Conservation (phyloP, 2,329 filamentous ascomycete species). For the Catunica adiposa region DNA sequence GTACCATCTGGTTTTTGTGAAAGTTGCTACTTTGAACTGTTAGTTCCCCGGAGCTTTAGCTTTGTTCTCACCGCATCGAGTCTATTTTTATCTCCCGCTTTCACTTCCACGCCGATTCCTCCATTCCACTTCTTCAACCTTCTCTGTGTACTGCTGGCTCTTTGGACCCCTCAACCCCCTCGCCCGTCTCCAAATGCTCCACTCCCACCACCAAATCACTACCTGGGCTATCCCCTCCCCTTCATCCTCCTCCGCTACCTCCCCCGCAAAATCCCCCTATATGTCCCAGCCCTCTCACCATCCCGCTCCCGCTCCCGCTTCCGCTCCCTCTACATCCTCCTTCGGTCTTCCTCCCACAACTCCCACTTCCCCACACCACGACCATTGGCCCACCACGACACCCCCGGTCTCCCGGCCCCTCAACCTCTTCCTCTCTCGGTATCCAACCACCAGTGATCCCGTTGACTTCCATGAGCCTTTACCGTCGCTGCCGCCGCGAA, state of each 20-base stretch:
- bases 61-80: too few species aligned
- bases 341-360: not conserved
- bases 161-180: too few species aligned
- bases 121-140: not conserved
- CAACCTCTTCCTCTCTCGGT: not conserved
- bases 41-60: too few species aligned
- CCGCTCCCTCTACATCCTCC: not conserved
- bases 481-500: too few species aligned
- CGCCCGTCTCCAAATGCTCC: not conserved
- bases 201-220: not conserved
- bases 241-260: not conserved
- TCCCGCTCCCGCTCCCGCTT: not conserved
- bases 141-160: not conserved
- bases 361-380: not conserved
- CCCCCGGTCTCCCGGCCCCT: not conserved
- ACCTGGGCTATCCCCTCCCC: slow-evolving; percentile 4
- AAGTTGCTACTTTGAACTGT: too few species aligned
- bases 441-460: not conserved
- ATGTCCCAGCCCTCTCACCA: not conserved
- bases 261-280: not conserved
- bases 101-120: too few species aligned
- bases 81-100: too few species aligned
- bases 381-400: not conserved
- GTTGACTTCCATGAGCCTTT: not conserved
- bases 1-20: too few species aligned